These are phyloP conservation scores for Crithidia bombi DNA, from an alignment of 208 protist species.

Conservation along the genomic window DNA sequence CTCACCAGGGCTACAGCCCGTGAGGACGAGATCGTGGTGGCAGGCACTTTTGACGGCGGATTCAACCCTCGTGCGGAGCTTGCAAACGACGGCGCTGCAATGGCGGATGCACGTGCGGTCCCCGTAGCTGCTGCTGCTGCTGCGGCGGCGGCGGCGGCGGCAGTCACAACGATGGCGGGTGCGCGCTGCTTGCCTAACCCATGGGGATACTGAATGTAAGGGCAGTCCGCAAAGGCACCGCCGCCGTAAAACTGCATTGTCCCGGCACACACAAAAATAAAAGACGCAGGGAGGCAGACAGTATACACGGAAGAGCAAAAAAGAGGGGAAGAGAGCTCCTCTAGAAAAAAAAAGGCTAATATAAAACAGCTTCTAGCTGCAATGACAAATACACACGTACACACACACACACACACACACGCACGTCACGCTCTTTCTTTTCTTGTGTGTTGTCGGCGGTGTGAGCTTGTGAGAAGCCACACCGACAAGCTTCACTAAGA, in stretches of 20 bases:
- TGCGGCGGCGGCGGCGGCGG: conserved; percentile 8
- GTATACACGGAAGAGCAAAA: not conserved
- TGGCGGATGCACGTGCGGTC: not conserved
- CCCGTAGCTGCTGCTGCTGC: not conserved
- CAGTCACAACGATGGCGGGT: conserved; percentile 7
- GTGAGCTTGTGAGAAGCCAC: too few species aligned
- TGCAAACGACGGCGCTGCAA: not conserved
- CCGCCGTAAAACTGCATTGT: conserved; percentile 52
- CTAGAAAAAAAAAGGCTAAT: not conserved
- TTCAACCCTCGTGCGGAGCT: not conserved
- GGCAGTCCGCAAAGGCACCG: conserved; percentile 69
- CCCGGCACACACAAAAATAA: not conserved
- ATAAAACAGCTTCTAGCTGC: not conserved
- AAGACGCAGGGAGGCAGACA: not conserved
- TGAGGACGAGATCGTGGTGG: not conserved
- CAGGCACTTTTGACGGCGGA: not conserved
- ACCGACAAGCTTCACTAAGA: too few species aligned
- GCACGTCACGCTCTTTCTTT: too few species aligned
- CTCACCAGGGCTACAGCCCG: not conserved
- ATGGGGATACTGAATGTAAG: conserved; percentile 67
- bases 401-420: not conserved
- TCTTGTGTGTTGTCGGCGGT: too few species aligned
- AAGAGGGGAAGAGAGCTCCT: conserved; percentile 1
- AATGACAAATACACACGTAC: conserved; percentile 1
- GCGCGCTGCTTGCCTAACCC: conserved; percentile 49